Evolutionary conservation across 257 asterid genomes (phyloP), one percentile per base, ranked within the genome.

Genomic region (Marsdenia floribunda): DNA sequence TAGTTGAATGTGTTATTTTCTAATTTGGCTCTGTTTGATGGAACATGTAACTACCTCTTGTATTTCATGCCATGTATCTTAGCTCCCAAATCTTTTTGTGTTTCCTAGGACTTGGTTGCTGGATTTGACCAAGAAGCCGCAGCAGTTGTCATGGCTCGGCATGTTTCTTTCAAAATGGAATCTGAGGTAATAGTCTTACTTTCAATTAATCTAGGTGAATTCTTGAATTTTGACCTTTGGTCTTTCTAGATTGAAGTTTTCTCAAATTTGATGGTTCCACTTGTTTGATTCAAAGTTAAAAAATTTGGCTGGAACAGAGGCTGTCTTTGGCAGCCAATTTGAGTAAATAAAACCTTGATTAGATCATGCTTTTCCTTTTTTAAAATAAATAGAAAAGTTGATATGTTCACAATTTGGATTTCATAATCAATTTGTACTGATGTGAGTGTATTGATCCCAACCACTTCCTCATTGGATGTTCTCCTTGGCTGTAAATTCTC

Each of bases 61-160:
- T 24, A 4, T 24, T 15, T 42, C 46, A 75, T 44, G 69, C 61
- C 7, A 74, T 46, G 55, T 33, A 4, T 19, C 64, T 63, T 26
- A 75, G 59, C 14, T 29, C 73, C 74, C 5, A 42, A 38, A 58
- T 14, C 24, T 60, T 33, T 49, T 76, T 75, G 21, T 81, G 77
- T 80, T 85, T 71, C 75, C 77, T 91, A 94, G 99, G 99, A 92
- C 71, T 78, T 94, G 70, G 81, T 91, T 81, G 90, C 97, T 75
- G 98, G 98, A 82, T 94, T 94, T 89, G 98, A 94, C 84, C 98
- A 94, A 89, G 98, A 94, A 87, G 96, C 97, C 78, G 98, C 98
- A 52, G 97, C 95, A 53, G 97, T 89, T 73, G 97, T 94, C 72
- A 83, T 94, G 96, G 92, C 98, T 76, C 97, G 97, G 50, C 96